Conservation (phyloP, 179 eudicot species). For the Pouteria campechiana region DNA sequence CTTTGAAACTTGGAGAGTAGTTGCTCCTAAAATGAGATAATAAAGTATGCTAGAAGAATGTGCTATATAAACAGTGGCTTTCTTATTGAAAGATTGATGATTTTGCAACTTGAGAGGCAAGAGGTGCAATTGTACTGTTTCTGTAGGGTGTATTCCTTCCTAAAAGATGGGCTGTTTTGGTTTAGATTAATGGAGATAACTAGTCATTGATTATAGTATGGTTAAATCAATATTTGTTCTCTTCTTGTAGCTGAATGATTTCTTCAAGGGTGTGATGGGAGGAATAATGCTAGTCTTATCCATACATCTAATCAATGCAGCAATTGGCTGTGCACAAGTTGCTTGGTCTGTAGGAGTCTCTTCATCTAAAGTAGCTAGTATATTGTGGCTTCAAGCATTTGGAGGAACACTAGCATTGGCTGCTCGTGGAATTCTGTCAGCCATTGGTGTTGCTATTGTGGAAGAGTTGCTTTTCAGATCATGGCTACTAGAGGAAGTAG, state of each 20-base stretch:
- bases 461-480: constrained; percentile 88
- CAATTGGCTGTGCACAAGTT: constrained; percentile 52
- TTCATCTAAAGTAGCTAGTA: constrained; percentile 27
- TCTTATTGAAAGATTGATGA: no score
- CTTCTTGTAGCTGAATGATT: constrained; percentile 45
- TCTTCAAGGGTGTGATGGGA: constrained; percentile 57
- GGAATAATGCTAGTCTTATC: constrained; percentile 60
- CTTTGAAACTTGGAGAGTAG: no score
- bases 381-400: constrained; percentile 32
- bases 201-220: no score
- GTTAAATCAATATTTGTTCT: not conserved
- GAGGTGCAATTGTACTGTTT: no score
- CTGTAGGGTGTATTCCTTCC: no score
- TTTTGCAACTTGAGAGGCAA: no score
- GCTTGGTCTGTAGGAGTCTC: constrained; percentile 41
- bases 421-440: constrained; percentile 49
- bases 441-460: constrained; percentile 54
- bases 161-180: no score
- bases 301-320: constrained; percentile 45
- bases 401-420: constrained; percentile 36
- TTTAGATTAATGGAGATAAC: no score
- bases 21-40: no score
- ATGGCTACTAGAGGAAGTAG: constrained; percentile 90
- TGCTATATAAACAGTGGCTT: no score
- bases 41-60: no score